Evolutionary conservation across 805 yeast species (phyloP).

Genomic region (Ascoidea rubescens): DNA sequence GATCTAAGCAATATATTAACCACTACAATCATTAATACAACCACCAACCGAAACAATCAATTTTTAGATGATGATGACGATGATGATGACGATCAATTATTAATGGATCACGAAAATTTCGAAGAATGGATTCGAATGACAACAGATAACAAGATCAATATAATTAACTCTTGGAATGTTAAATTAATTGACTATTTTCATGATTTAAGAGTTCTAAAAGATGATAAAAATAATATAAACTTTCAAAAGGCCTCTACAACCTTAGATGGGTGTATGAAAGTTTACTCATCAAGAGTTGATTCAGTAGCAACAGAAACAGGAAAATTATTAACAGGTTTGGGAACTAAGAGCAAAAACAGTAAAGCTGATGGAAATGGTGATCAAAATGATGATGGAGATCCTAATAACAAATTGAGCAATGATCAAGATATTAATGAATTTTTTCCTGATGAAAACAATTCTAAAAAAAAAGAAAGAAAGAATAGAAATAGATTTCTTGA

Average conservation of each 20-base stretch:
- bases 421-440: too few relatives aligned
- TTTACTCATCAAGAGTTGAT: constrained; percentile 82
- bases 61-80: not conserved
- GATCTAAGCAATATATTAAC: too few relatives aligned
- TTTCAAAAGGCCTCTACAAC: constrained; percentile 88
- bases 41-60: not conserved
- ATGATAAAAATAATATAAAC: constrained; percentile 45
- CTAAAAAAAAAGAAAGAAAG: constrained; percentile 15
- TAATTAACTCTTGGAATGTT: constrained; percentile 34
- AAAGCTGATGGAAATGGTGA: constrained; percentile 11
- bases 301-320: constrained; percentile 89
- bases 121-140: constrained; percentile 37
- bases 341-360: constrained; percentile 24
- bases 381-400: constrained; percentile 12
- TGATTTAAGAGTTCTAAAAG: constrained; percentile 32
- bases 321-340: constrained; percentile 61
- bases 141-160: constrained; percentile 33
- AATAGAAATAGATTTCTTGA: constrained; percentile 17
- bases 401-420: constrained; percentile 11
- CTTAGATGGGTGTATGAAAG: constrained; percentile 87
- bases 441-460: constrained; percentile 9
- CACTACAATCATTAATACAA: not conserved
- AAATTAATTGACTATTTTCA: constrained; percentile 38
- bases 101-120: constrained; percentile 12
- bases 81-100: constrained; percentile 12